Base-by-base conservation (phyloP, 768 basidiomycete species). In the Termitomyces eurrhizus region DNA sequence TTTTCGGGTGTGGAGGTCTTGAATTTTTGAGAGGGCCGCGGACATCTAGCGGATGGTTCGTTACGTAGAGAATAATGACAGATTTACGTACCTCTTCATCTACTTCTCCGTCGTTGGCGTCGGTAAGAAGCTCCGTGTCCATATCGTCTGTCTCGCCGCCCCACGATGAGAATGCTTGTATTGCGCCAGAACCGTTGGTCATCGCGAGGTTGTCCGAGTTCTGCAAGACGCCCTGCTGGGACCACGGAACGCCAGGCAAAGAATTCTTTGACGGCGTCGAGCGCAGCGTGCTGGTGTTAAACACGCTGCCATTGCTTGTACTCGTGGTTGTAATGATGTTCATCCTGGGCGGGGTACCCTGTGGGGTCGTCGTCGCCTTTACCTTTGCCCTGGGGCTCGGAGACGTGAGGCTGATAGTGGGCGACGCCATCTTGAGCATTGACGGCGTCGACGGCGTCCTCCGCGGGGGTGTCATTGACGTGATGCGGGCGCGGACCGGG, bases 51-150 rank as follows among this genome's bases (percentile, higher is more conserved):
- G 36, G 21, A 32, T 55, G 32, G 50, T 33, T 44, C 42, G 21
- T 44, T 44, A 44, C 42, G 44, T 48, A 21, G 32, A 59, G n/a
- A 14, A 8, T 39, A 42, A 55, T 44, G 12, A 16, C 18, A 13
- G 16, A 32, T 16, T 44, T 35, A 52, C 77, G 54, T 57, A 86
- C 88, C 68, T 92, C 90, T 66, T 92, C 90, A 65, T 92, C 88
- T 2, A 88, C 80, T 29, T 85, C 79, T 7, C 83, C 84, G 44
- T 81, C 81, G 26, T 78, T 73, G 0, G 76, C 55, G 60, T 88
- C 88, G 72, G 88, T 92, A 53, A 88, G 69, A 83, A 92, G 85
- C 66, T 92, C 90, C 64, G 90, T 73, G 21, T 82, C 84, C 79
- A 87, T 84, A 36, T 85, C 83, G 29, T 85, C 80, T 8, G 72